These are phyloP conservation scores for Immersiella caudata DNA, from an alignment of 495 filamentous ascomycete genomes.

Conservation along the genomic window DNA sequence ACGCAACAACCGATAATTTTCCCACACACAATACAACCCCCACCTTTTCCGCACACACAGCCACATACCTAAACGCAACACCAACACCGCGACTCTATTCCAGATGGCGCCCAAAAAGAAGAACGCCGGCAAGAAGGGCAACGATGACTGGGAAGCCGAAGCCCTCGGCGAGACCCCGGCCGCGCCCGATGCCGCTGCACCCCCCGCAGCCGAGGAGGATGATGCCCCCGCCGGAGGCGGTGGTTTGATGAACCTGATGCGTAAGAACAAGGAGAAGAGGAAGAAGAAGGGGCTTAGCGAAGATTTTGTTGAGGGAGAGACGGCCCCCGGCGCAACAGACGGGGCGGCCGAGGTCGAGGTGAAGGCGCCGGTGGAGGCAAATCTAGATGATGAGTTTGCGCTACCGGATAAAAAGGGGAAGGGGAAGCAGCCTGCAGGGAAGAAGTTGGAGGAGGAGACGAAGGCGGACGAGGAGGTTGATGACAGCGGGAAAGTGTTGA, in stretches of 20 bases:
- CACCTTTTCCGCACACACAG: not conserved
- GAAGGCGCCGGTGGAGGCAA: conserved; percentile 83
- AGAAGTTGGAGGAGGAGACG: conserved; percentile 54
- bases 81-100: conserved; percentile 21
- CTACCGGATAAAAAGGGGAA: conserved; percentile 91
- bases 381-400: conserved; percentile 83
- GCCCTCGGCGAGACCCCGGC: conserved; percentile 68
- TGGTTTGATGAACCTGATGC: conserved; percentile 82
- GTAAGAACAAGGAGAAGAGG: conserved; percentile 89
- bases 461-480: conserved; percentile 58
- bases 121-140: conserved; percentile 83
- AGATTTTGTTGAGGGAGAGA: conserved; percentile 75
- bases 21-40: not conserved
- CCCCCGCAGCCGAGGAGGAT: conserved; percentile 49
- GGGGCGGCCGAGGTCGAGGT: conserved; percentile 54
- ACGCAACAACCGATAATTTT: not conserved
- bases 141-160: conserved; percentile 97
- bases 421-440: conserved; percentile 68
- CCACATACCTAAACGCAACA: not conserved
- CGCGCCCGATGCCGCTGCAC: conserved; percentile 43
- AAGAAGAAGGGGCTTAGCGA: conserved; percentile 86
- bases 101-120: conserved; percentile 93
- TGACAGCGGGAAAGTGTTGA: conserved; percentile 68
- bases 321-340: conserved; percentile 49
- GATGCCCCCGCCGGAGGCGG: conserved; percentile 55